phyloP scores from a whole-genome alignment of 441 rosid genomes.

The Melastoma candidum region DNA sequence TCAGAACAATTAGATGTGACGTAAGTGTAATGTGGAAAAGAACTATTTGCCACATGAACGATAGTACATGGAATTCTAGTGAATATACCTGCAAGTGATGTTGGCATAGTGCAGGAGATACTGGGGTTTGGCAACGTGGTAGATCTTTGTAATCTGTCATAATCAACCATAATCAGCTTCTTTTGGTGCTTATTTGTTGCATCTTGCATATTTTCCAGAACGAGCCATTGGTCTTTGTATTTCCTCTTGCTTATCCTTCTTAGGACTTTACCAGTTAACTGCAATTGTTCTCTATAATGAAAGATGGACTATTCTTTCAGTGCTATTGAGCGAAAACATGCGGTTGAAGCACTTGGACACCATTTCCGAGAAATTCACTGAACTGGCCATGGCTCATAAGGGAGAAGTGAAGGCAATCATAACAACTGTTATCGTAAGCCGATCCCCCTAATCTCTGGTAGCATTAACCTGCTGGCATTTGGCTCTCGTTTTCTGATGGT shows the following conservation, averaged over 20 bases:
- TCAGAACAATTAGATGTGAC: too few species aligned
- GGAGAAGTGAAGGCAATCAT: slow-evolving; percentile 74
- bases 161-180: background rate
- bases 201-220: background rate
- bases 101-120: too few species aligned
- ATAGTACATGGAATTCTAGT: too few species aligned
- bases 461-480: too few species aligned
- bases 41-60: too few species aligned
- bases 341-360: slow-evolving; percentile 50
- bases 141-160: too few species aligned
- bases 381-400: slow-evolving; percentile 76
- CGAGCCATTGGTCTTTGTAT: too few species aligned
- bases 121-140: too few species aligned
- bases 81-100: too few species aligned
- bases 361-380: slow-evolving; percentile 52
- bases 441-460: background rate
- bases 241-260: too few species aligned
- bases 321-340: slow-evolving; percentile 67
- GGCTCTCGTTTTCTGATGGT: background rate
- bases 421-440: slow-evolving; percentile 75
- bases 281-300: background rate
- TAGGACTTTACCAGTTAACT: too few species aligned
- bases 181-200: background rate
- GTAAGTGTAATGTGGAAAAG: too few species aligned
- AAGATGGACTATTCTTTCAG: slow-evolving; percentile 19